Evolutionary conservation across 1,139 yeast species (phyloP).

Genomic region (Geotrichum aggregatum): DNA sequence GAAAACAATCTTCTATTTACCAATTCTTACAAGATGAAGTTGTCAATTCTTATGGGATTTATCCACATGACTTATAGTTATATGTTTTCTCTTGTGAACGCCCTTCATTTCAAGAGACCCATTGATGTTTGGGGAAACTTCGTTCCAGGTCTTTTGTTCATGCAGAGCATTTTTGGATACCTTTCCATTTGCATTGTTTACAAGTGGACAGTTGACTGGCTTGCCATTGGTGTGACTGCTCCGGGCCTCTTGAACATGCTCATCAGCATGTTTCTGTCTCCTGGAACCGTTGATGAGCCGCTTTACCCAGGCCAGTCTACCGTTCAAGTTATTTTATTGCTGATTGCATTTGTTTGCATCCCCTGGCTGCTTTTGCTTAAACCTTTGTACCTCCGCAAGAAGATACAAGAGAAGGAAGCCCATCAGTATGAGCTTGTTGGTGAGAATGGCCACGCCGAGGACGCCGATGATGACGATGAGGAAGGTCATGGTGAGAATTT

Average conservation of each 20-base stretch:
- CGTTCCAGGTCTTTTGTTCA: slow-evolving; percentile 86
- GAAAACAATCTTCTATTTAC: slow-evolving; percentile 86
- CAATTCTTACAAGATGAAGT: slow-evolving; percentile 93
- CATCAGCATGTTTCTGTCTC: slow-evolving; percentile 91
- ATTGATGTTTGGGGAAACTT: slow-evolving; percentile 91
- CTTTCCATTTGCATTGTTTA: slow-evolving; percentile 77
- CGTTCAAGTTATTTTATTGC: slow-evolving; percentile 68
- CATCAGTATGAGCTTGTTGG: slow-evolving; percentile 15
- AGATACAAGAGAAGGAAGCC: slow-evolving; percentile 19
- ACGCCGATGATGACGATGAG: slow-evolving; percentile 36
- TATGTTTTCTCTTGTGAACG: slow-evolving; percentile 79
- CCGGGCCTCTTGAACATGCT: slow-evolving; percentile 94
- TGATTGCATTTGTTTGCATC: slow-evolving; percentile 79
- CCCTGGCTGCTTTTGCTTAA: slow-evolving; percentile 89
- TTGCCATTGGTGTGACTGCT: slow-evolving; percentile 65
- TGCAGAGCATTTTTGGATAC: slow-evolving; percentile 95
- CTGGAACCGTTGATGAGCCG: slow-evolving; percentile 81
- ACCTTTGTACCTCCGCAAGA: slow-evolving; percentile 62
- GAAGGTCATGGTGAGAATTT: slow-evolving; percentile 55
- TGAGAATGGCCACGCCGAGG: slow-evolving; percentile 23
- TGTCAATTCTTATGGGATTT: slow-evolving; percentile 91
- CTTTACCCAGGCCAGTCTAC: slow-evolving; percentile 79
- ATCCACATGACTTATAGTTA: slow-evolving; percentile 91
- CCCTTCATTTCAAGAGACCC: slow-evolving; percentile 63
- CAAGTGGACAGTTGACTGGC: slow-evolving; percentile 96